Base-by-base conservation (phyloP, 805 yeast genomes). In the Barnettozyma pratensis region DNA sequence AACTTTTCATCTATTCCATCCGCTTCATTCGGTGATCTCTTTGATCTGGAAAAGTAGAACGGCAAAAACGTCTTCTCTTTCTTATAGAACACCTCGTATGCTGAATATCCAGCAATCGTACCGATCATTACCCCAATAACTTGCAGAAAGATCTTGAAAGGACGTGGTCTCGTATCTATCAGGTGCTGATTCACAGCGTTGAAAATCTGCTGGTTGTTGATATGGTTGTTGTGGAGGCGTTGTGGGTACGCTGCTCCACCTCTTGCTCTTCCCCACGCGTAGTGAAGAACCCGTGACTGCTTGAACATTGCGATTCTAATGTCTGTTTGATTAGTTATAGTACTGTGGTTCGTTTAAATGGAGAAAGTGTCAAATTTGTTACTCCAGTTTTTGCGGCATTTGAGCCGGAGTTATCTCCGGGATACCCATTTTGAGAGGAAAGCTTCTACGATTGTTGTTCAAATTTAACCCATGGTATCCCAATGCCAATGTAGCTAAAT, bases 21-120 rank as follows among this genome's bases (percentile, higher is more conserved):
- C 2, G 36, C 36, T 4, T 37, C 14, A 4, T 31, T 11, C 3
- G 56, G 56, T 12, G 39, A 32, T 29, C 54, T 41, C 43, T 52
- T 58, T 1, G 53, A 29, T 27, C 42, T 52, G 10, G 61, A 55
- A 5, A 58, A 36, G 48, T 60, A 58, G 7, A 52, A 25, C 1
- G 64, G 64, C 7, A 60, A 36, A 42, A 60, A 58, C 2, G 58
- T 52, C 11, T 52, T 32, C 29, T 51, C 50, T 4, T 54, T 54
- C 29, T 50, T 46, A 28, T 51, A 54, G 11, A 32, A 41, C 2
- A 57, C 54, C 5, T 52, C 54, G 42, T 56, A 57, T 1, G 51
- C 27, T 6, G 56, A 53, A 31, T 53, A 59, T 6, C 49, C 42
- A 1, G 53, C 51, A 5, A 59, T 46, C 0, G 61, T 57, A 2